Percentiles rank a stretch among this genome's conserved stretches.
phyloP scores from a whole-genome alignment of 208 protist species.

The Tetramitus jugosus region DNA sequence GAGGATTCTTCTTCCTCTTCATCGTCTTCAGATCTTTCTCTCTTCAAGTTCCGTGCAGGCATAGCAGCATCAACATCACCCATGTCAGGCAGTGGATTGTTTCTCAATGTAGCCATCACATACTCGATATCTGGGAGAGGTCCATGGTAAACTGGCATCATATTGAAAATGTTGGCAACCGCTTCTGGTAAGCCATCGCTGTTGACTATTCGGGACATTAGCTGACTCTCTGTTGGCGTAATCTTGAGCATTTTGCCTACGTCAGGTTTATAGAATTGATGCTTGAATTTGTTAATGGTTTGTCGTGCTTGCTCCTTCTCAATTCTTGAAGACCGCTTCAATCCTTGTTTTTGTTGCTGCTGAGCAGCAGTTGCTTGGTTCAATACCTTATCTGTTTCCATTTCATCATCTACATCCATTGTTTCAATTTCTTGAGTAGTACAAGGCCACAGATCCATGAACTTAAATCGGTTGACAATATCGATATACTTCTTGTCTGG shows the following conservation, averaged over 20 bases:
- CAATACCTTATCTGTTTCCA: background rate
- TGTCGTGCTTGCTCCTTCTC: background rate
- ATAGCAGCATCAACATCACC: background rate
- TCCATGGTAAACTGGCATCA: background rate
- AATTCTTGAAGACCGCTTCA: background rate
- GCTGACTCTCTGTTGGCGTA: background rate
- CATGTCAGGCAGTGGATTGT: background rate
- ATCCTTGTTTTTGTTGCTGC: background rate
- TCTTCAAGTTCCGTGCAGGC: too few relatives aligned
- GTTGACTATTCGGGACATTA: too few relatives aligned
- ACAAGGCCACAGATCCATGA: constrained; percentile 1
- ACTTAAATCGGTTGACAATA: background rate
- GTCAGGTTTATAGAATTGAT: background rate
- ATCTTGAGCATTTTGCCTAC: background rate
- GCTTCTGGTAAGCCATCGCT: background rate
- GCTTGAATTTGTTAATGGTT: background rate
- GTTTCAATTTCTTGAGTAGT: constrained; percentile 2
- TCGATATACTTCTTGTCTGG: background rate
- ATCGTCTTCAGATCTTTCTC: too few relatives aligned
- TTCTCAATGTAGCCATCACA: background rate
- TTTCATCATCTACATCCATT: background rate
- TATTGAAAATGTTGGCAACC: background rate
- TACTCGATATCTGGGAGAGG: background rate
- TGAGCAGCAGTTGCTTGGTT: too few relatives aligned
- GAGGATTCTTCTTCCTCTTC: too few relatives aligned